Evolutionary conservation across 345 rosid species (phyloP).

Genomic region (Lumnitzera racemosa): DNA sequence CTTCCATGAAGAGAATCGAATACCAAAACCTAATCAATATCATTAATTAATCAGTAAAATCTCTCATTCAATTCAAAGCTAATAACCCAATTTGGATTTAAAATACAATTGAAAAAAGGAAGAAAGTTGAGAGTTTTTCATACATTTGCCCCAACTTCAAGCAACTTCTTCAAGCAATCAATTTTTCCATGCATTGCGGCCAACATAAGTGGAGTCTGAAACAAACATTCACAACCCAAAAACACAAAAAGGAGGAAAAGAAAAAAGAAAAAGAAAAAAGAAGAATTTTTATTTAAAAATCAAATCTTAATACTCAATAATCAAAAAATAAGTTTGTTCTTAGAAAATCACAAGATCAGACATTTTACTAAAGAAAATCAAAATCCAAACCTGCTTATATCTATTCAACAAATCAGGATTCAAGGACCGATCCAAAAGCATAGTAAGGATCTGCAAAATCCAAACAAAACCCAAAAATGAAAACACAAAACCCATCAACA

Average conservation of each 20-base stretch:
- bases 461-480: constrained; percentile 5
- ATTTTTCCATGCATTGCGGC: constrained; percentile 97
- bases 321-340: not conserved
- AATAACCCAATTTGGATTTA: not conserved
- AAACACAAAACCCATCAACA: constrained; percentile 10
- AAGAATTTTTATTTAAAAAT: constrained; percentile 5
- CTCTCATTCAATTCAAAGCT: constrained; percentile 6
- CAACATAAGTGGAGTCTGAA: constrained; percentile 91
- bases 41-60: constrained; percentile 4
- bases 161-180: constrained; percentile 68
- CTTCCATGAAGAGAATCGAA: constrained; percentile 85
- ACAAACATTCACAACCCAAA: constrained; percentile 2
- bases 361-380: constrained; percentile 1
- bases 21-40: constrained; percentile 60
- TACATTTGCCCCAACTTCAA: constrained; percentile 97
- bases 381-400: constrained; percentile 62
- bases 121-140: constrained; percentile 11
- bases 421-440: constrained; percentile 66
- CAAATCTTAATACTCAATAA: too few relatives aligned
- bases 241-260: not conserved
- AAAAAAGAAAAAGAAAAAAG: not conserved
- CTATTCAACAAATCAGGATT: constrained; percentile 84
- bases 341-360: not conserved
- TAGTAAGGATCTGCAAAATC: constrained; percentile 54
- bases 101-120: not conserved